Evolutionary conservation across 1,139 yeast genomes (phyloP), one percentile per base, ranked within the genome.

Genomic region (Kodamaea derodonti): DNA sequence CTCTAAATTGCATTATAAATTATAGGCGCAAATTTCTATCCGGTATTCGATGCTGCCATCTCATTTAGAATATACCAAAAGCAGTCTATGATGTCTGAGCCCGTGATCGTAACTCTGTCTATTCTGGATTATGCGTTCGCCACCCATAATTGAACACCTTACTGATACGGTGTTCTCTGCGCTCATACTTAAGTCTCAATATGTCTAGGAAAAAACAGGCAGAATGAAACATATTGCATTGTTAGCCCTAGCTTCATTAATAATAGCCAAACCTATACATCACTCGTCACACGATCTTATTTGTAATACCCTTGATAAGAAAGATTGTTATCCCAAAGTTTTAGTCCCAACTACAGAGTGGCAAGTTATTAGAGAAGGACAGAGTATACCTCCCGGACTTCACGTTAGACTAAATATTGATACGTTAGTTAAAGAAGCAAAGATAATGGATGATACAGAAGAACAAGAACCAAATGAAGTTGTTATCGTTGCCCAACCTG

Each of bases 361-460:
- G 95, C 80, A 81, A 62, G 52, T 52, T 2, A 74, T 88, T 7
- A 71, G 64, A 52, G 79, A 73, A 40, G 85, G 83, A 12, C 95
- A 84, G 51, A 70, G 73, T 12, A 69, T 86, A 6, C 95, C 95
- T 1, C 73, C 73, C 13, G 96, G 96, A 0, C 61, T 87, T 30
- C 95, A 87, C 57, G 78, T 84, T 30, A 65, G 86, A 49, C 52
- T 83, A 49, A 75, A 86, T 54, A 61, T 84, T 36, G 87, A 82
- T 18, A 81, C 88, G 0, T 78, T 82, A 18, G 56, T 61, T 27
- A 76, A 69, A 50, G 85, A 82, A 52, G 96, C 95, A 1, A 83
- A 75, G 44, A 38, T 82, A 8, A 52, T 68, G 50, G 49, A 40
- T n/a, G 46, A 36, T 11, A 45, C 34, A 12, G 24, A 27, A 1